A percentile compares a stretch with the other conserved stretches of the same genome.
These are phyloP conservation scores for Rhodomyrtus tomentosa DNA, from an alignment of 345 rosid genomes.

Conservation along the genomic window DNA sequence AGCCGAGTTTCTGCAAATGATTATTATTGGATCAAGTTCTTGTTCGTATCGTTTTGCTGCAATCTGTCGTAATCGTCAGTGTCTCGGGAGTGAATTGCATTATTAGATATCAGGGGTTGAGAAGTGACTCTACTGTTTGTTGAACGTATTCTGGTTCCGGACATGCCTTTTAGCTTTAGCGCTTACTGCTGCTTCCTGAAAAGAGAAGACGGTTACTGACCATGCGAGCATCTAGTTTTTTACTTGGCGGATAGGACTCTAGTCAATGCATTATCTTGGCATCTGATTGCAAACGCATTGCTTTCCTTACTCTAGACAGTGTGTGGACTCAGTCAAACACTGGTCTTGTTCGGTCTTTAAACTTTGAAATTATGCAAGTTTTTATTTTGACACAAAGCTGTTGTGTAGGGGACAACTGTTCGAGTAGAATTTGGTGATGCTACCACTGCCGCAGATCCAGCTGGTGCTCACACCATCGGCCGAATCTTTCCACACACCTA, in stretches of 20 bases:
- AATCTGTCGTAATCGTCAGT: background rate
- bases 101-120: background rate
- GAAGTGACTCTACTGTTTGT: background rate
- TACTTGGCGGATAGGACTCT: background rate
- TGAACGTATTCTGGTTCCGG: background rate
- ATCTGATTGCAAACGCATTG: background rate
- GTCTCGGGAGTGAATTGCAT: background rate
- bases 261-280: background rate
- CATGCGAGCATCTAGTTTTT: background rate
- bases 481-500: conserved; percentile 75
- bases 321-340: background rate
- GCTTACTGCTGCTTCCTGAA: background rate
- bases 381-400: background rate
- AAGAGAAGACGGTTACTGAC: background rate
- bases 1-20: background rate
- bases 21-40: background rate
- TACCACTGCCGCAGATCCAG: conserved; percentile 50
- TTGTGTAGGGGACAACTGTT: conserved; percentile 74
- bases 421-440: conserved; percentile 93
- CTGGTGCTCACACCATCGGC: conserved; percentile 54
- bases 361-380: background rate
- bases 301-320: background rate
- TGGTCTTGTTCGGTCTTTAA: background rate
- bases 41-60: background rate
- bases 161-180: background rate